phyloP scores from a whole-genome alignment of 257 asterid genomes.

The Solanum tarapatanum region DNA sequence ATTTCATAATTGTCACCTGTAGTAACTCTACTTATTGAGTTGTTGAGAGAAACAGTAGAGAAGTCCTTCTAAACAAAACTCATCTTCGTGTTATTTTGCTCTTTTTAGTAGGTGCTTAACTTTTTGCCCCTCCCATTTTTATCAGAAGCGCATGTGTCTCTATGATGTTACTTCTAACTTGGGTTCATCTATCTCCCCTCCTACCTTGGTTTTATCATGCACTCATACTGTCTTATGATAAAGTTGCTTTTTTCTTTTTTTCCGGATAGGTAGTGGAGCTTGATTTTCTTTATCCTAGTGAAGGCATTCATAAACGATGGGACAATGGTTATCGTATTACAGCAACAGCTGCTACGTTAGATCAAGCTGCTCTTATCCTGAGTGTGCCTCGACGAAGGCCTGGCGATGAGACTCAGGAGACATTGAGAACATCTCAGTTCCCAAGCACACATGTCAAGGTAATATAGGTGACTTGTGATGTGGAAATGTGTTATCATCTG shows the following conservation, averaged over 20 bases:
- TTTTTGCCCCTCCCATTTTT: background rate
- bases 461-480: background rate
- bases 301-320: slow-evolving; percentile 39
- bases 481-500: background rate
- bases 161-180: background rate
- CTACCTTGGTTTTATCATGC: background rate
- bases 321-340: slow-evolving; percentile 30
- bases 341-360: slow-evolving; percentile 31
- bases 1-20: background rate
- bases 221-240: background rate
- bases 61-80: background rate
- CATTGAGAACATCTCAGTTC: slow-evolving; percentile 32
- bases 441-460: slow-evolving; percentile 32
- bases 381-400: slow-evolving; percentile 30
- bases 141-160: background rate
- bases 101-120: background rate
- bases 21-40: background rate
- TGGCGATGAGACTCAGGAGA: slow-evolving; percentile 35
- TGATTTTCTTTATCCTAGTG: slow-evolving; percentile 37
- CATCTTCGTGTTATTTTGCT: background rate
- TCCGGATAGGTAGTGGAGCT: slow-evolving; percentile 32
- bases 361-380: slow-evolving; percentile 39
- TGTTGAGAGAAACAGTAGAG: background rate
- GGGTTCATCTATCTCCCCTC: background rate
- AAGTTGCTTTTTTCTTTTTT: background rate